Evolutionary conservation across 257 asterid species (phyloP).

Genomic region (Nicotiana tomentosiformis): DNA sequence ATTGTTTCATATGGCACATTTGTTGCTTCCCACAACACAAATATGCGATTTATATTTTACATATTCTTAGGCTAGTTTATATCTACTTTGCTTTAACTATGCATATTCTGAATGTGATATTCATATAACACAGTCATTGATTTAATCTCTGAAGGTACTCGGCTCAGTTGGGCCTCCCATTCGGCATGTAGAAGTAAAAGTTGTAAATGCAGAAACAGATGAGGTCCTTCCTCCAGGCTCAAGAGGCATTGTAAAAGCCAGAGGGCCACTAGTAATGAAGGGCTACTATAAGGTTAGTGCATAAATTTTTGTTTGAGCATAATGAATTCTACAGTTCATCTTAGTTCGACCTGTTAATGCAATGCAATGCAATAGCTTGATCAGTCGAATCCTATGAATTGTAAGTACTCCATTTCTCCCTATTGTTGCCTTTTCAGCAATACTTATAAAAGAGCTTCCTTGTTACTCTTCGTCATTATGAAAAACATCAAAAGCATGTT

Average conservation of each 20-base stretch:
- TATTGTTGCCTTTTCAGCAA: not conserved
- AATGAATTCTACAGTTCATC: not conserved
- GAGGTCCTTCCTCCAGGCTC: slow-evolving; percentile 56
- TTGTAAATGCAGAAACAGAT: slow-evolving; percentile 75
- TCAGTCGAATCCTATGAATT: not conserved
- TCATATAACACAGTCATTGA: slow-evolving; percentile 18
- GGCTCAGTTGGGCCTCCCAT: slow-evolving; percentile 88
- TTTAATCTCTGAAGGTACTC: slow-evolving; percentile 60
- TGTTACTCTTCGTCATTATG: not conserved
- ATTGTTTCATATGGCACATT: not conserved
- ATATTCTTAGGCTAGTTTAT: not conserved
- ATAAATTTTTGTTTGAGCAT: not conserved
- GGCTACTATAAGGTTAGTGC: slow-evolving; percentile 76
- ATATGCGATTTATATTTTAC: not conserved
- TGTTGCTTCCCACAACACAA: not conserved
- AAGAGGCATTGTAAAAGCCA: slow-evolving; percentile 75
- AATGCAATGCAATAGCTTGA: not conserved
- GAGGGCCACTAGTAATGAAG: slow-evolving; percentile 90
- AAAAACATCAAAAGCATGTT: not conserved
- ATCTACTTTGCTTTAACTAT: not conserved
- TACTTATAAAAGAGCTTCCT: not conserved
- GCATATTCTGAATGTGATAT: slow-evolving; percentile 11
- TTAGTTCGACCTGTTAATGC: not conserved
- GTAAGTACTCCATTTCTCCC: not conserved
- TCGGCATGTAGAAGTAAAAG: slow-evolving; percentile 57